These are phyloP conservation scores for Chrysopogon serrulatus DNA, from an alignment of 176 grass and related monocot species.

Conservation along the genomic window DNA sequence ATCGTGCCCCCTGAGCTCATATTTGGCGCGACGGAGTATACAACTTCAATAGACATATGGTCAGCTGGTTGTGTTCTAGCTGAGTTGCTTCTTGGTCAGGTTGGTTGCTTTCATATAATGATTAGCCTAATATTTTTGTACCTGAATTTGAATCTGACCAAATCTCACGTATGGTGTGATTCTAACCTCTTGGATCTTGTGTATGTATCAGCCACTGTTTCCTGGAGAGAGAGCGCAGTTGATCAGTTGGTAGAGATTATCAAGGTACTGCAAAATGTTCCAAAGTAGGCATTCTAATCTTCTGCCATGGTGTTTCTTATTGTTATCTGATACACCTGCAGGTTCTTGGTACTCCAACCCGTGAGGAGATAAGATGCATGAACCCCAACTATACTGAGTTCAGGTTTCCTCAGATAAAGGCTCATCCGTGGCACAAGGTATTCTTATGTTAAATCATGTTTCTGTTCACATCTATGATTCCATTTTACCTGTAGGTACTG, in stretches of 20 bases:
- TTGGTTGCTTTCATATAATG: constrained; percentile 31
- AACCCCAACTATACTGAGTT: constrained; percentile 96
- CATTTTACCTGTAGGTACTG: background rate
- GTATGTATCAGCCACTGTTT: constrained; percentile 69
- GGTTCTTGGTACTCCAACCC: constrained; percentile 97
- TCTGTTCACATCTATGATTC: background rate
- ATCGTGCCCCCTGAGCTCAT: constrained; percentile 74
- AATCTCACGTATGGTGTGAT: background rate
- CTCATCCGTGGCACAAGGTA: constrained; percentile 99
- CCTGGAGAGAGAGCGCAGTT: constrained; percentile 83
- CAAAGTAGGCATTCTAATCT: background rate
- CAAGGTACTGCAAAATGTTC: constrained; percentile 57
- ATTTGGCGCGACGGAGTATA: constrained; percentile 66
- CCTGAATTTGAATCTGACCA: background rate
- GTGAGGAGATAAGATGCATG: constrained; percentile 96
- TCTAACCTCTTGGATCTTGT: constrained; percentile 29
- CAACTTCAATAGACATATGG: constrained; percentile 71
- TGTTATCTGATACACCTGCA: constrained; percentile 10
- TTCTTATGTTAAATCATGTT: background rate
- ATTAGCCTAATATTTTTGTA: background rate
- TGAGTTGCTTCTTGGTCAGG: constrained; percentile 69
- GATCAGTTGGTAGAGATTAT: constrained; percentile 90
- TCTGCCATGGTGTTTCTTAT: background rate
- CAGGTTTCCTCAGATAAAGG: constrained; percentile 95
- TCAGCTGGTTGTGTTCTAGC: constrained; percentile 71